Conservation (phyloP, 2,329 filamentous ascomycete species). For the Apiospora malaysiana region DNA sequence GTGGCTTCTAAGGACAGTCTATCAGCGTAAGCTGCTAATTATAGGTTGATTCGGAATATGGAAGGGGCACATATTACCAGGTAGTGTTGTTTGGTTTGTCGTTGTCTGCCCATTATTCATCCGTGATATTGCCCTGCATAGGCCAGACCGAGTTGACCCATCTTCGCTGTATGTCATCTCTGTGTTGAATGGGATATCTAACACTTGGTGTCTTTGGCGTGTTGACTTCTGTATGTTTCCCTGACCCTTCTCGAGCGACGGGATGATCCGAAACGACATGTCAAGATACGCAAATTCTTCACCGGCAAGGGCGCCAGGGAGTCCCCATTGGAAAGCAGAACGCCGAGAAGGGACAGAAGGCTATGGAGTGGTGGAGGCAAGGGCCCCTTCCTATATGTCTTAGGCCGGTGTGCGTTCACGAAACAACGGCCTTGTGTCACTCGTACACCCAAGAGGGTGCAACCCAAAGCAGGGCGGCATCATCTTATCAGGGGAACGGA, state of each 20-base stretch:
- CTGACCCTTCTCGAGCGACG: background rate
- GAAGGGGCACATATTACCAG: background rate
- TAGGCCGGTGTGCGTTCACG: background rate
- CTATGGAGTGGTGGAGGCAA: background rate
- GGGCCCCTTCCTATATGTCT: background rate
- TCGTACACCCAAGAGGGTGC: background rate
- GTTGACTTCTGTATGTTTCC: background rate
- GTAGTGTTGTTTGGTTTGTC: background rate
- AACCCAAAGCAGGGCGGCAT: background rate
- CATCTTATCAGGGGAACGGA: background rate
- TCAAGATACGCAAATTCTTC: background rate
- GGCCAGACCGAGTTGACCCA: background rate
- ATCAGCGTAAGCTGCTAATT: background rate
- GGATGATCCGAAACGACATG: background rate
- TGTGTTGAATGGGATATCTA: constrained; percentile 1
- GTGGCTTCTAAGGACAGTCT: background rate
- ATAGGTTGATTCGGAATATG: background rate
- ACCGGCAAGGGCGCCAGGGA: no score
- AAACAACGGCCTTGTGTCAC: background rate
- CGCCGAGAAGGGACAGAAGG: background rate
- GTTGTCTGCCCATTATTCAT: background rate
- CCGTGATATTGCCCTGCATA: background rate
- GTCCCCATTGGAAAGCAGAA: no score
- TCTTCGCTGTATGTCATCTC: background rate
- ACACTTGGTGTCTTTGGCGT: background rate